Percentiles rank a stretch among this genome's conserved stretches.
These are phyloP conservation scores for Hyaloscypha finlandica DNA, from an alignment of 495 filamentous ascomycete species.

Conservation along the genomic window DNA sequence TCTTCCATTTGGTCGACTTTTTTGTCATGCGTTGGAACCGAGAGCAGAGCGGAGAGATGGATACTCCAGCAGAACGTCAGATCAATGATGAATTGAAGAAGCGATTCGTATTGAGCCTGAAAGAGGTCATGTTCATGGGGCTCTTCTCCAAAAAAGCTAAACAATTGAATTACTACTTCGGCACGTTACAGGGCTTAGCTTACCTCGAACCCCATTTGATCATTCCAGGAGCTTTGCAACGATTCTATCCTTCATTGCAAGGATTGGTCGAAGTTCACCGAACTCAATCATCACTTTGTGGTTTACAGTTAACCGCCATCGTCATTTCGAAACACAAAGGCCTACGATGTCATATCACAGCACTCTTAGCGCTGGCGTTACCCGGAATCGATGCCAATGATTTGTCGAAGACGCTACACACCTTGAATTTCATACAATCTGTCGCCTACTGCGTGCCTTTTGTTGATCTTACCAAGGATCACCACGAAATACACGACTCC, in stretches of 20 bases:
- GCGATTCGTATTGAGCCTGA: constrained; percentile 87
- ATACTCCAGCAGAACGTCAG: constrained; percentile 73
- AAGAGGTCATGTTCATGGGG: constrained; percentile 97
- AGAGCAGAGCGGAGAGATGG: constrained; percentile 88
- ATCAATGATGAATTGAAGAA: constrained; percentile 79
- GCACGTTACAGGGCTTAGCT: constrained; percentile 83
- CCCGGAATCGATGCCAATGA: constrained; percentile 98
- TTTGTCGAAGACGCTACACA: constrained; percentile 92
- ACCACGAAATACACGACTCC: constrained; percentile 69
- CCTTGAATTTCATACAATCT: constrained; percentile 90
- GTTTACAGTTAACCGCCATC: constrained; percentile 84
- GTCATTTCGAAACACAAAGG: constrained; percentile 90
- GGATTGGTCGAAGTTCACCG: constrained; percentile 96
- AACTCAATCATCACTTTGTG: constrained; percentile 89
- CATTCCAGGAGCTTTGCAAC: constrained; percentile 87
- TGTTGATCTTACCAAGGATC: constrained; percentile 72
- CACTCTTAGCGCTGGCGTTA: constrained; percentile 84
- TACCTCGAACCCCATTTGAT: constrained; percentile 92
- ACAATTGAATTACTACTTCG: constrained; percentile 87
- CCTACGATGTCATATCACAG: constrained; percentile 92
- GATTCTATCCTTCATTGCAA: constrained; percentile 96
- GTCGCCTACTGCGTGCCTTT: constrained; percentile 95
- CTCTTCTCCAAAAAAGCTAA: constrained; percentile 93
- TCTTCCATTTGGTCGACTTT: constrained; percentile 92
- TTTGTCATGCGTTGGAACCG: constrained; percentile 98